Base-by-base conservation (phyloP, 495 filamentous ascomycete species). In the Neurospora tetrasperma region DNA sequence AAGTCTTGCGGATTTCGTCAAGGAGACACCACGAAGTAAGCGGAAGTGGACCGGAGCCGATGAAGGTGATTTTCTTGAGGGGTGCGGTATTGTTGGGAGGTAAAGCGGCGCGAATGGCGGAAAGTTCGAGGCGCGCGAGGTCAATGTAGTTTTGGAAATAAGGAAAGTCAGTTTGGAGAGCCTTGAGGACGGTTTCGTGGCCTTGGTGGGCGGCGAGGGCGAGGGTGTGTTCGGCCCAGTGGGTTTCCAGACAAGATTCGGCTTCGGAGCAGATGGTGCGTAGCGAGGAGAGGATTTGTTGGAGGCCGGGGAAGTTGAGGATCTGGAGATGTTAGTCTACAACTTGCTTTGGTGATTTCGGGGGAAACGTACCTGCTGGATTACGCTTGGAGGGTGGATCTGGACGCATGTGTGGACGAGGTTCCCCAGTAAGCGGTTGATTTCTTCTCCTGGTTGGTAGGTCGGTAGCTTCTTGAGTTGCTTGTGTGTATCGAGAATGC, bases 101-200 rank as follows among this genome's bases (percentile, higher is more conserved):
- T 18, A 75, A 70, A 0, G 75, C 77, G 7, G 79, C 73, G 27
- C 75, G 74, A 31, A 80, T 77, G 44, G 78, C 75, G 42, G 74
- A 77, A 14, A 79, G 72, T 66, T 80, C 79, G 8, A 79, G 73
- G 27, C 77, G 74, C 1, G 79, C 76, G n/a, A 80, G 69, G 1
- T 79, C 76, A 20, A 76, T 69, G 73, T 80, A 80, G 74, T 80
- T 80, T 1, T 74, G 71, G 74, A 77, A 79, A 71, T 80, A 80
- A 1, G 76, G 78, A 14, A 80, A 80, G 27, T 40, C 72, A 23
- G 9, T 2, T 11, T 74, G 46, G 40, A 80, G 76, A 42, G 71
- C 62, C 3, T 73, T 54, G 14, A 73, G 16, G 27, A 74, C 73
- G 16, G 75, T 70, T 9, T 77, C 74, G 0, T 74, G 59, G 5